A percentile compares a stretch with the other conserved stretches of the same genome.
These are phyloP conservation scores for Pistacia atlantica DNA, from an alignment of 345 rosid species.

Conservation along the genomic window DNA sequence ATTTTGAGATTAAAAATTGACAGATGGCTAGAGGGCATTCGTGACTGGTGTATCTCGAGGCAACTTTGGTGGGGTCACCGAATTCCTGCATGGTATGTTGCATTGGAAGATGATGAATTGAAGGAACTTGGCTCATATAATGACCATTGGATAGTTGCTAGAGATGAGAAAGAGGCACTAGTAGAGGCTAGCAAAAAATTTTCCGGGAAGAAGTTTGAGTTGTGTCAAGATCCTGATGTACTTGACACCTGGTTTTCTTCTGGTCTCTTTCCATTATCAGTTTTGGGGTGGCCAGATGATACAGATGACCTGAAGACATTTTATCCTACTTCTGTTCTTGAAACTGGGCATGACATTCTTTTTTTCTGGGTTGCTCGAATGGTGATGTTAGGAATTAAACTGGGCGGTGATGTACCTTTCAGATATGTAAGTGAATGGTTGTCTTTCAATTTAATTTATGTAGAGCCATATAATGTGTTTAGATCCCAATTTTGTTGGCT, in stretches of 20 bases:
- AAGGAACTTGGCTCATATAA: conserved; percentile 77
- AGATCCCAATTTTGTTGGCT: neutral
- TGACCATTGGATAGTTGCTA: conserved; percentile 90
- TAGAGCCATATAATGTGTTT: neutral
- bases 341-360: conserved; percentile 95
- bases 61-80: conserved; percentile 99
- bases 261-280: conserved; percentile 85
- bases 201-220: conserved; percentile 70
- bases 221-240: conserved; percentile 90
- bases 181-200: conserved; percentile 56
- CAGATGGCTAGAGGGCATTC: conserved; percentile 98
- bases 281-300: conserved; percentile 92
- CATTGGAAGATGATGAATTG: conserved; percentile 69
- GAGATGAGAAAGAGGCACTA: conserved; percentile 68
- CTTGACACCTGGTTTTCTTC: conserved; percentile 99
- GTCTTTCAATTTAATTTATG: conserved; percentile 1
- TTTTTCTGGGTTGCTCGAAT: conserved; percentile 99
- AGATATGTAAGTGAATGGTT: conserved; percentile 54
- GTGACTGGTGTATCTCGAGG: conserved; percentile 96
- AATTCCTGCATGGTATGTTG: conserved; percentile 92
- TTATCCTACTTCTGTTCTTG: conserved; percentile 92
- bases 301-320: conserved; percentile 84
- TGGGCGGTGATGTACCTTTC: conserved; percentile 93
- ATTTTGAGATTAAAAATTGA: conserved; percentile 23
- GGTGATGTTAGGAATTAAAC: conserved; percentile 88